Conservation (phyloP, 192 early-diverging fungal genomes). For the Polychytrium aggregatum region DNA sequence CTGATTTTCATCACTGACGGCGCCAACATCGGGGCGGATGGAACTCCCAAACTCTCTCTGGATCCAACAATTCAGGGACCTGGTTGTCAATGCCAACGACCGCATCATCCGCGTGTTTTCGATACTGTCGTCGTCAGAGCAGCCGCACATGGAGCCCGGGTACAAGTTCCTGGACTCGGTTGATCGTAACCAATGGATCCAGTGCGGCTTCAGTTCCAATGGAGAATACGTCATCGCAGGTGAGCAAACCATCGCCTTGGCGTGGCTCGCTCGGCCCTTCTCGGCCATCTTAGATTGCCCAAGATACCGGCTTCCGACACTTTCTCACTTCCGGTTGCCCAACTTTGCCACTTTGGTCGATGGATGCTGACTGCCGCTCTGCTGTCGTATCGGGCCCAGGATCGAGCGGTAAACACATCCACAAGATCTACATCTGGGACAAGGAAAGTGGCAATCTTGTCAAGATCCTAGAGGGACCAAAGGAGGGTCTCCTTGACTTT, state of each 20-base stretch:
- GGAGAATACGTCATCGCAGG: slow-evolving; percentile 86
- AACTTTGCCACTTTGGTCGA: too few species aligned
- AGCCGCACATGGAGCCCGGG: slow-evolving; percentile 13
- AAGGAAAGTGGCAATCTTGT: slow-evolving; percentile 66
- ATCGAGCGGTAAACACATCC: too few species aligned
- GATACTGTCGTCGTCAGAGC: slow-evolving; percentile 11
- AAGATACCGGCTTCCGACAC: too few species aligned
- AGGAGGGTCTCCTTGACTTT: slow-evolving; percentile 61
- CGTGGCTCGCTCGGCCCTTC: too few species aligned
- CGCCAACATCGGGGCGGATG: too few species aligned
- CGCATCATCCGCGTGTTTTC: slow-evolving; percentile 67
- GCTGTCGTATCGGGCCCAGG: too few species aligned
- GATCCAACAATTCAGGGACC: slow-evolving; percentile 33
- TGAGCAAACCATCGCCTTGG: too few species aligned
- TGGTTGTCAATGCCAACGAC: slow-evolving; percentile 72
- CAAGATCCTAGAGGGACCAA: slow-evolving; percentile 83
- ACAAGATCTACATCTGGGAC: slow-evolving; percentile 96
- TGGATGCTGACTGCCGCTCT: too few species aligned
- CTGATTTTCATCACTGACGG: background rate
- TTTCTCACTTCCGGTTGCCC: too few species aligned
- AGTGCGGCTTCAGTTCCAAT: slow-evolving; percentile 75
- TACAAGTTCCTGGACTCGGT: slow-evolving; percentile 84
- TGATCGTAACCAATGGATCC: slow-evolving; percentile 80
- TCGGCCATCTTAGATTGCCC: too few species aligned
- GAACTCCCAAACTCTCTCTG: background rate